Percentiles rank a stretch among this genome's conserved stretches.
phyloP scores from a whole-genome alignment of 495 filamentous ascomycete species.

The Podospora pseudoanserina region DNA sequence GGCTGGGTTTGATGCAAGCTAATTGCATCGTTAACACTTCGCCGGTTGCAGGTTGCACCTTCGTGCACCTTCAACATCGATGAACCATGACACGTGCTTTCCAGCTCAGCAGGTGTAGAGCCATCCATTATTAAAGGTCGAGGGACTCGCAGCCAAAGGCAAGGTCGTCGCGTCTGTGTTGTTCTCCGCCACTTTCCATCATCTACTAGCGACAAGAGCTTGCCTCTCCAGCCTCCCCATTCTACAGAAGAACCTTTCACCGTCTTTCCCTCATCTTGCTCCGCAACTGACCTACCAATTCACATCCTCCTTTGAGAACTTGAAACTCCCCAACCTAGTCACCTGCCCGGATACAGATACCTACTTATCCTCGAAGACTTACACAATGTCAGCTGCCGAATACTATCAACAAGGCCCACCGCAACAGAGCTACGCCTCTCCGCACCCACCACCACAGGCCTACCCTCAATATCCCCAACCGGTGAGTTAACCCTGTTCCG shows the following conservation, averaged over 20 bases:
- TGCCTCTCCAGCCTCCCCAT: neutral
- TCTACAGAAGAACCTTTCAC: neutral
- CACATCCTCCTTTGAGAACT: neutral
- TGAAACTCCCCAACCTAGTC: too few relatives aligned
- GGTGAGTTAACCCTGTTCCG: slow-evolving; percentile 15
- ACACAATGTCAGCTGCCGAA: slow-evolving; percentile 30
- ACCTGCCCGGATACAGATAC: too few relatives aligned
- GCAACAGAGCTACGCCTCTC: slow-evolving; percentile 5
- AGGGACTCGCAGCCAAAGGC: neutral
- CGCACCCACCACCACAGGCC: slow-evolving; percentile 13
- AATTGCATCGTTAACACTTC: neutral
- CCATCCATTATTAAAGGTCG: neutral
- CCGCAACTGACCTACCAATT: neutral
- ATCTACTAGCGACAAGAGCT: neutral
- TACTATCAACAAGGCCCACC: slow-evolving; percentile 32
- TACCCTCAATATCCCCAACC: slow-evolving; percentile 33
- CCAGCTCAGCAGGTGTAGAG: neutral
- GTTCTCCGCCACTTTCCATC: neutral
- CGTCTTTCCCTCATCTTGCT: neutral
- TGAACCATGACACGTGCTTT: neutral
- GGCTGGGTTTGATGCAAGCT: neutral
- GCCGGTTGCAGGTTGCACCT: neutral
- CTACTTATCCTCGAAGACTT: neutral
- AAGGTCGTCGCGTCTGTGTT: neutral
- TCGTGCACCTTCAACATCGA: neutral